Conservation (phyloP, 23 red algal genomes). For the Agarophyton chilense region DNA sequence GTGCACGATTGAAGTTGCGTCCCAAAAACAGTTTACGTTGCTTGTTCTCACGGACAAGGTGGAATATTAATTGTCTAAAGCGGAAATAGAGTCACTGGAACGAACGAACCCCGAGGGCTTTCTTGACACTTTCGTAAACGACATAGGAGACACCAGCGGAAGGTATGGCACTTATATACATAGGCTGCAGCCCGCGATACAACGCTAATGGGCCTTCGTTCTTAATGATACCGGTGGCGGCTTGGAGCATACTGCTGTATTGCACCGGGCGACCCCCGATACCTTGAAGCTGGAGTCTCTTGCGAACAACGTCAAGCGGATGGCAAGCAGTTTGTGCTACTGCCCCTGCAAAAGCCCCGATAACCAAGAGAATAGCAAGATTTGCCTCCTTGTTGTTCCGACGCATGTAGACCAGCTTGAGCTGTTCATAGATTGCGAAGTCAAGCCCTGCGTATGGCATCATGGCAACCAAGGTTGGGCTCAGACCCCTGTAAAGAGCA, state of each 20-base stretch:
- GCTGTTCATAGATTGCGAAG: conserved; percentile 97
- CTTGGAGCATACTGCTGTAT: conserved; percentile 78
- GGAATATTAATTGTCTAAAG: neutral
- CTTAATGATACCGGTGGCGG: conserved; percentile 66
- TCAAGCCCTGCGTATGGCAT: conserved; percentile 98
- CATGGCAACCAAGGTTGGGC: conserved; percentile 94
- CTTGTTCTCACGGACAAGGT: neutral
- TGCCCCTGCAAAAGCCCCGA: conserved; percentile 87
- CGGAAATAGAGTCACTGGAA: conserved; percentile 51
- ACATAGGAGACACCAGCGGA: conserved; percentile 88
- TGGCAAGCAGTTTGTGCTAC: conserved; percentile 92
- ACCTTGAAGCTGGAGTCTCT: conserved; percentile 92
- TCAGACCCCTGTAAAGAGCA: conserved; percentile 87
- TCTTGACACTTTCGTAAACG: conserved; percentile 91
- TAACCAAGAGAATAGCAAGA: conserved; percentile 64
- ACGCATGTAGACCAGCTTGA: conserved; percentile 78
- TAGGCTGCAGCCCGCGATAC: conserved; percentile 84
- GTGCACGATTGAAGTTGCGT: neutral
- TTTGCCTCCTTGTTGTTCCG: conserved; percentile 59
- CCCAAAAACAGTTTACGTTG: neutral
- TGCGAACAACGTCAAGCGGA: conserved; percentile 92
- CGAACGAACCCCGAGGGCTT: conserved; percentile 63
- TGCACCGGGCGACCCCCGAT: conserved; percentile 87
- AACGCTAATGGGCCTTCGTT: conserved; percentile 76
- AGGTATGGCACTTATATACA: conserved; percentile 87